Conservation (phyloP, 2,329 filamentous ascomycete genomes). For the Ophiocordyceps robertsii region DNA sequence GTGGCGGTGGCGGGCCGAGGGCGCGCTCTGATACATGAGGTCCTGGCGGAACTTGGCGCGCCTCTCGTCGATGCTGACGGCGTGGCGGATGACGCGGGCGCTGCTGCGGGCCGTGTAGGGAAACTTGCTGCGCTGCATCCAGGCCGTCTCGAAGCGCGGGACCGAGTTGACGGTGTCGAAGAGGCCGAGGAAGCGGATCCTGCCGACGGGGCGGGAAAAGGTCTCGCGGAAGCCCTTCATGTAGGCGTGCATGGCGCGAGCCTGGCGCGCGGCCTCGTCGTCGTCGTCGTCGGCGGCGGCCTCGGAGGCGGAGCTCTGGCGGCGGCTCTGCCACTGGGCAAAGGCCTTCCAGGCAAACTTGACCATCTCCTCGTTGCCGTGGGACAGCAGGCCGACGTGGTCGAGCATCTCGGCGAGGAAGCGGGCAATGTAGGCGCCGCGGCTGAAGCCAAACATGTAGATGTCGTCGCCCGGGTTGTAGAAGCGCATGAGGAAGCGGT, state of each 20-base stretch:
- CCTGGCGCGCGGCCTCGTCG: constrained; percentile 13
- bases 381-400: constrained; percentile 63
- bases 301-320: constrained; percentile 25
- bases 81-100: constrained; percentile 51
- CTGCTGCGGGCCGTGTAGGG: constrained; percentile 50
- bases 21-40: constrained; percentile 41
- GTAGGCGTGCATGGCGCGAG: constrained; percentile 52
- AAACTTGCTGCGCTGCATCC: constrained; percentile 70
- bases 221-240: constrained; percentile 74
- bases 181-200: constrained; percentile 63
- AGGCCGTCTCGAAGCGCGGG: constrained; percentile 59
- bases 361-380: constrained; percentile 78
- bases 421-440: constrained; percentile 59
- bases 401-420: constrained; percentile 78
- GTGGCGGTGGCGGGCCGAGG: constrained; percentile 8
- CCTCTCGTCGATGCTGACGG: constrained; percentile 57
- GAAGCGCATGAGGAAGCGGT: constrained; percentile 66
- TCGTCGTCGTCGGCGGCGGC: constrained; percentile 3
- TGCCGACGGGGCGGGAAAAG: constrained; percentile 60
- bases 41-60: constrained; percentile 62
- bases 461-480: constrained; percentile 52
- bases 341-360: constrained; percentile 76
- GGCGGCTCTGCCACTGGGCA: constrained; percentile 56
- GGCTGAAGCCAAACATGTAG: constrained; percentile 62
- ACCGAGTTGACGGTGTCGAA: constrained; percentile 78